phyloP scores from a whole-genome alignment of 805 yeast species.

The Zygosaccharomyces pseudorouxii region DNA sequence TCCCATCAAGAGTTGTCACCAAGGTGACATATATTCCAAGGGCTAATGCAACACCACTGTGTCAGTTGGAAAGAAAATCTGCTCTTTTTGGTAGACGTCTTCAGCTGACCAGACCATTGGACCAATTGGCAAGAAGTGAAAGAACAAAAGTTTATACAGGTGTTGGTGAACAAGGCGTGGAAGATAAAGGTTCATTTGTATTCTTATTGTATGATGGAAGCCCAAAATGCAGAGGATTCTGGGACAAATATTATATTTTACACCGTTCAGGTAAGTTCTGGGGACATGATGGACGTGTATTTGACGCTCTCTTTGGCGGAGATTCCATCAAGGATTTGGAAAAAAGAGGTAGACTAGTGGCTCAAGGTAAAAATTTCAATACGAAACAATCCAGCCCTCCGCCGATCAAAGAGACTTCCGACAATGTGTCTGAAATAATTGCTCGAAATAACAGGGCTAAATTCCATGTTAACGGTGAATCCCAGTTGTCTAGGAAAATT shows the following conservation, averaged over 20 bases:
- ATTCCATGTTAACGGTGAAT: constrained; percentile 14
- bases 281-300: constrained; percentile 29
- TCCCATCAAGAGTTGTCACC: constrained; percentile 29
- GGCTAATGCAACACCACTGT: constrained; percentile 14
- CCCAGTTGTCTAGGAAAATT: constrained; percentile 9
- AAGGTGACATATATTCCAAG: constrained; percentile 26
- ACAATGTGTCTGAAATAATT: constrained; percentile 10
- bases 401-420: neutral
- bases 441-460: constrained; percentile 19
- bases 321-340: constrained; percentile 22
- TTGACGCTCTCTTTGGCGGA: constrained; percentile 30
- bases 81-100: constrained; percentile 20
- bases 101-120: constrained; percentile 12
- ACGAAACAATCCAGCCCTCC: neutral
- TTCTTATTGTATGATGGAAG: constrained; percentile 24
- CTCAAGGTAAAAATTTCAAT: neutral
- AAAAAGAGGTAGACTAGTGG: neutral
- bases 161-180: constrained; percentile 29
- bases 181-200: constrained; percentile 28
- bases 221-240: constrained; percentile 11
- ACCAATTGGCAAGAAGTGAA: constrained; percentile 17
- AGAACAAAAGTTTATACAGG: constrained; percentile 29
- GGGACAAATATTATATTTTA: constrained; percentile 25
- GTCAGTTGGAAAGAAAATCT: constrained; percentile 26
- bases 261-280: constrained; percentile 31